A percentile compares a stretch with the other conserved stretches of the same genome.
These are phyloP conservation scores for Nitzschia palea DNA, from an alignment of 108 stramenopile genomes.

Conservation along the genomic window DNA sequence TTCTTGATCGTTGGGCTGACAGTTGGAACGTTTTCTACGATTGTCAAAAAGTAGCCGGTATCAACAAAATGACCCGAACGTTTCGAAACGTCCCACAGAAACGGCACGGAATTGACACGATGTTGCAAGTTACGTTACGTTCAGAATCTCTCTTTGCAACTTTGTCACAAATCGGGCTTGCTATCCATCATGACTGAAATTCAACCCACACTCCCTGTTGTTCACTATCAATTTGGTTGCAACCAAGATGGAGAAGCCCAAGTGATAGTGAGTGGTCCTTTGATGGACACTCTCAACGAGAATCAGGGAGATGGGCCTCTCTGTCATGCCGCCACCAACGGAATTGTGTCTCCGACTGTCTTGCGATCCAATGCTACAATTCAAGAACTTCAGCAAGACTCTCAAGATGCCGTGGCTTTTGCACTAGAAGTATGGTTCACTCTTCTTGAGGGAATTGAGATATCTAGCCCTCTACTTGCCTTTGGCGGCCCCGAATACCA, in stretches of 20 bases:
- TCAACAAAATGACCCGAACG: too few relatives aligned
- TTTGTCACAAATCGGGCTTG: too few relatives aligned
- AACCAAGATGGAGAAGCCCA: neutral
- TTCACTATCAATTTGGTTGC: conserved; percentile 14
- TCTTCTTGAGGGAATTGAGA: neutral
- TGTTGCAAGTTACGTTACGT: too few relatives aligned
- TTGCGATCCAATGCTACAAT: conserved; percentile 14
- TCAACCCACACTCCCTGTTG: too few relatives aligned
- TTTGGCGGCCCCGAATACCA: conserved; percentile 9
- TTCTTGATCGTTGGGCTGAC: too few relatives aligned
- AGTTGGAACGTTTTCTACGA: too few relatives aligned
- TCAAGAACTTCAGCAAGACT: neutral
- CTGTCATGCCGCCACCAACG: conserved; percentile 6
- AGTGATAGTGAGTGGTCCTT: neutral
- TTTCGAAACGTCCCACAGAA: too few relatives aligned
- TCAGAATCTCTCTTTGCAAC: too few relatives aligned
- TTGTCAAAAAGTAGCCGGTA: too few relatives aligned
- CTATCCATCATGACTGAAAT: too few relatives aligned
- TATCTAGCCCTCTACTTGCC: neutral
- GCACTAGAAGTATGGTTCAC: conserved; percentile 19
- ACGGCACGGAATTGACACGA: too few relatives aligned
- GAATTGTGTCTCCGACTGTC: neutral
- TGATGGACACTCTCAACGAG: neutral
- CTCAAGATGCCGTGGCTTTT: neutral
- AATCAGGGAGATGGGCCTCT: neutral